Base-by-base conservation (phyloP, 1,139 yeast species). In the Blastobotrys arbuscula region DNA sequence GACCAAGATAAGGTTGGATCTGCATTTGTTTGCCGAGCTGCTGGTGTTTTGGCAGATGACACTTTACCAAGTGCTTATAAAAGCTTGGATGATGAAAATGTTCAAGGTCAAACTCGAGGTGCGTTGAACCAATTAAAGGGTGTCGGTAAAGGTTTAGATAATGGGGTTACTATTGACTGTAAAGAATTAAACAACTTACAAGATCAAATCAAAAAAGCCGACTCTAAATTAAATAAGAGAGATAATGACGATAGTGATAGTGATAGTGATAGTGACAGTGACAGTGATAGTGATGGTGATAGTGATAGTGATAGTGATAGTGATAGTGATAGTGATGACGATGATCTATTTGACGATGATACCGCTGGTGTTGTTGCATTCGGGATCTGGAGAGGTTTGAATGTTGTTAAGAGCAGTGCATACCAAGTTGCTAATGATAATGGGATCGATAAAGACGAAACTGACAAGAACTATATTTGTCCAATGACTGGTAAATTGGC, bases 401-500 rank as follows among this genome's bases (percentile, higher is more conserved):
- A 41, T 23, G 24, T 44, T 36, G 40, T 44, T 20, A 41, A 28
- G 33, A 44, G 39, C 31, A 31, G 44, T 16, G 51, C 30, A 2
- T 23, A 48, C 9, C 43, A 44, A 16, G 31, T 37, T 1, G 46
- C 45, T 8, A 42, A 48, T 13, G 45, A 48, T 28, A 21, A 19
- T 8, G 45, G 47, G 13, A 44, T 44, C 35, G 40, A 41, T 16
- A 31, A 42, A 28, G 26, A 24, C 20, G 24, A 8, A 23, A 41
- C 36, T 19, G 20, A 39, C 10, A 16, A 24, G 15, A 21, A 41
- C 10, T 48, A 35, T 35, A 28, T 40, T 15, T 48, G 48, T 40
- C 51, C 51, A 40, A 31, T 44, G 45, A 44, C 48, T n/a, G 48
- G 45, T 20, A 31, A 35, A 19, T 34, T 48, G 18, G 41, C 48